phyloP scores from a whole-genome alignment of 2,329 filamentous ascomycete genomes.

The Capronia coronata region DNA sequence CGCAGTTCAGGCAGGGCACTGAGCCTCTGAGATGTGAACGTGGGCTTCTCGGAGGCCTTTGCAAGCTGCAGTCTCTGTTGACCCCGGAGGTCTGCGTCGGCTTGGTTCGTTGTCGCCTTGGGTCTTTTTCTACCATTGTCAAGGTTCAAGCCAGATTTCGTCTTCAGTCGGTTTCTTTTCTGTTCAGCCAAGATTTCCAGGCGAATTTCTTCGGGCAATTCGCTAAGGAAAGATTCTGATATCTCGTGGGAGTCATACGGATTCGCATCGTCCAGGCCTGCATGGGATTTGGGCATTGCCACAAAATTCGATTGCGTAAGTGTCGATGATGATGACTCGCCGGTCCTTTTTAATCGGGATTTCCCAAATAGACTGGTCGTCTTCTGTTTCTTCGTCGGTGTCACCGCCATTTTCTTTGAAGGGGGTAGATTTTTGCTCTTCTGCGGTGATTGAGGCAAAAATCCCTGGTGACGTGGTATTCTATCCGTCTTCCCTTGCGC shows the following conservation, averaged over 20 bases:
- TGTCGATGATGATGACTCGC: conserved; percentile 51
- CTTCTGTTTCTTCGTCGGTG: conserved; percentile 61
- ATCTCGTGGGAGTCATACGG: conserved; percentile 37
- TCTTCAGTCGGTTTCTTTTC: conserved; percentile 53
- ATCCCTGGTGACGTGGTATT: conserved; percentile 36
- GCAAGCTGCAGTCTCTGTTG: conserved; percentile 43
- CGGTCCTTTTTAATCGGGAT: conserved; percentile 46
- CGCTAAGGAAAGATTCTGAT: conserved; percentile 68
- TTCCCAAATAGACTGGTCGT: conserved; percentile 36
- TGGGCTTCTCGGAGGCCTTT: conserved; percentile 48
- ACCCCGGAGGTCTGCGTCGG: conserved; percentile 20
- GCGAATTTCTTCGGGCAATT: conserved; percentile 73
- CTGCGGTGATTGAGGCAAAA: conserved; percentile 47
- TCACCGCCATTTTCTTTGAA: conserved; percentile 43
- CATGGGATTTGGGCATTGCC: conserved; percentile 28
- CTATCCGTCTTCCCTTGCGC: conserved; percentile 33
- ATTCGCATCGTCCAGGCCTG: conserved; percentile 23
- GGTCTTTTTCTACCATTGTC: conserved; percentile 29
- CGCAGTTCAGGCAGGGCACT: conserved; percentile 58
- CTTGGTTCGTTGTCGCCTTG: conserved; percentile 21
- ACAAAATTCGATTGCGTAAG: conserved; percentile 70
- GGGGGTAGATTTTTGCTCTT: conserved; percentile 35
- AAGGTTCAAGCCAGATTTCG: conserved; percentile 48
- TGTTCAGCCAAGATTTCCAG: conserved; percentile 73
- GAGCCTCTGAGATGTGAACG: conserved; percentile 56